Conservation (phyloP, 371 early-diverging fungal genomes). For the Mortierella sp. region DNA sequence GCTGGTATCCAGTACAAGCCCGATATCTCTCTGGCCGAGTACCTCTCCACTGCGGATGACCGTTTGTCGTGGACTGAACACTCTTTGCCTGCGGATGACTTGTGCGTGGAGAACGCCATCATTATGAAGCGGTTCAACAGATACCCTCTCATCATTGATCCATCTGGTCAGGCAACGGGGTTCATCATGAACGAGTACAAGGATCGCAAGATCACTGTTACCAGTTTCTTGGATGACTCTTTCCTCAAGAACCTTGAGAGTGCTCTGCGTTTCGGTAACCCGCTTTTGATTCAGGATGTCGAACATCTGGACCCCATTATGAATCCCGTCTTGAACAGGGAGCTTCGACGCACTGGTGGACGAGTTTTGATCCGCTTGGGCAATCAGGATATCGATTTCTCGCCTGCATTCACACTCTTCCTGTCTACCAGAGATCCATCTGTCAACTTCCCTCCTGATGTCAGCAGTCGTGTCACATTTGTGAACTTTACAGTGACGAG, state of each 20-base stretch:
- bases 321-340: slow-evolving; percentile 97
- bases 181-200: slow-evolving; percentile 91
- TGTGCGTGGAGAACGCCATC: slow-evolving; percentile 97
- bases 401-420: slow-evolving; percentile 95
- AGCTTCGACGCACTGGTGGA: slow-evolving; percentile 96
- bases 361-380: slow-evolving; percentile 96
- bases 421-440: slow-evolving; percentile 94
- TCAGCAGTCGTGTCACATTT: slow-evolving; percentile 97
- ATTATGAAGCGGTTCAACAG: slow-evolving; percentile 95
- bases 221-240: slow-evolving; percentile 97
- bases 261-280: slow-evolving; percentile 98
- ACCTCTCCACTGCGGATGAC: slow-evolving; percentile 93
- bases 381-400: slow-evolving; percentile 97
- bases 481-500: slow-evolving; percentile 99
- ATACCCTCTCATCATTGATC: slow-evolving; percentile 97
- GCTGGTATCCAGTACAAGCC: slow-evolving; percentile 85
- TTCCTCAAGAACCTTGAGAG: slow-evolving; percentile 98
- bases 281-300: slow-evolving; percentile 96
- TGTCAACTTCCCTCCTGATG: slow-evolving; percentile 93
- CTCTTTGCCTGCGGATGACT: slow-evolving; percentile 89
- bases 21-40: slow-evolving; percentile 90
- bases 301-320: slow-evolving; percentile 97
- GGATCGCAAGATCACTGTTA: slow-evolving; percentile 90
- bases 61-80: slow-evolving; percentile 91
- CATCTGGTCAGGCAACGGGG: slow-evolving; percentile 92